Conservation (phyloP, 2,329 filamentous ascomycete species). For the Annulohypoxylon truncatum region DNA sequence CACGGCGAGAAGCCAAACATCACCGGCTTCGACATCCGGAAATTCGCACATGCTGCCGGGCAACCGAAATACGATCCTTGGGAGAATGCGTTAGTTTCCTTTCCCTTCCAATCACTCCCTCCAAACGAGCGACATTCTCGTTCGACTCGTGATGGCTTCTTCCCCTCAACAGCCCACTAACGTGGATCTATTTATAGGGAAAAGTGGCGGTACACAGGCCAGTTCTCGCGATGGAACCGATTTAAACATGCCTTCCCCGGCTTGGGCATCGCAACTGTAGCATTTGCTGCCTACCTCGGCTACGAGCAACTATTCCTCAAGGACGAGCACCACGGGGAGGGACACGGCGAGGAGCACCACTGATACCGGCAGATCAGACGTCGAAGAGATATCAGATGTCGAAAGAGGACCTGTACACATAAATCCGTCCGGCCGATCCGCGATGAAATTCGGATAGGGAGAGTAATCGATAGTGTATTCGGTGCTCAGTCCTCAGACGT, state of each 20-base stretch:
- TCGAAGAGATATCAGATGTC: slow-evolving; percentile 19
- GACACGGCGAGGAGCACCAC: slow-evolving; percentile 69
- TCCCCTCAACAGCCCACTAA: slow-evolving; percentile 9
- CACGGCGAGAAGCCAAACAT: slow-evolving; percentile 74
- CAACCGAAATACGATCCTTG: slow-evolving; percentile 73
- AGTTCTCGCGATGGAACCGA: slow-evolving; percentile 88
- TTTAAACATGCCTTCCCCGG: slow-evolving; percentile 90
- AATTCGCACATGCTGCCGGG: slow-evolving; percentile 78
- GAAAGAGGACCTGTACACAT: slow-evolving; percentile 54
- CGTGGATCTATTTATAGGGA: slow-evolving; percentile 70
- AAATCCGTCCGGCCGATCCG: slow-evolving; percentile 31
- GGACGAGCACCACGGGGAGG: slow-evolving; percentile 72
- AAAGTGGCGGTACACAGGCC: slow-evolving; percentile 92
- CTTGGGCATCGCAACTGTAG: slow-evolving; percentile 89
- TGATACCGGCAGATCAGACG: slow-evolving; percentile 50
- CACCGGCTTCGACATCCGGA: slow-evolving; percentile 91
- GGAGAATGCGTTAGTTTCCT: slow-evolving; percentile 68
- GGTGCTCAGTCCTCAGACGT: neutral
- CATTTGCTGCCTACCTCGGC: slow-evolving; percentile 88
- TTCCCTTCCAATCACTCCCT: neutral
- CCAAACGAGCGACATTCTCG: neutral
- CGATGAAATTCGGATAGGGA: slow-evolving; percentile 3
- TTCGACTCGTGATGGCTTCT: neutral
- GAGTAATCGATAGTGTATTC: slow-evolving; percentile 1
- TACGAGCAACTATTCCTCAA: slow-evolving; percentile 90